phyloP scores from a whole-genome alignment of 2,329 filamentous ascomycete species.

The Fusarium anguioides region DNA sequence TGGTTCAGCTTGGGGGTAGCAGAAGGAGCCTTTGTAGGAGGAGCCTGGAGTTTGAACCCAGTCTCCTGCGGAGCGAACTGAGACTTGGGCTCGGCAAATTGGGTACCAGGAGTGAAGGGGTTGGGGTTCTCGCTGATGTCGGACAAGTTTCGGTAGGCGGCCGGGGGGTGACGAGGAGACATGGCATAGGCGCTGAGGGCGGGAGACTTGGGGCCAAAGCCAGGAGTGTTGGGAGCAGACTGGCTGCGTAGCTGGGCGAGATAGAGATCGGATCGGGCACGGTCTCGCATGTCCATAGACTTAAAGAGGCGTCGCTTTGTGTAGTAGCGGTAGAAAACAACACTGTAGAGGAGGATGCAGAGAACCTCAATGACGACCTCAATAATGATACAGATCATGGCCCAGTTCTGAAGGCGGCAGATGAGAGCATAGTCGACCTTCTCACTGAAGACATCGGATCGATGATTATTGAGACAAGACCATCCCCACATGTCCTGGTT shows the following conservation, averaged over 20 bases:
- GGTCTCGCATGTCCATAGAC: conserved; percentile 95
- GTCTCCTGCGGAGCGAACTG: conserved; percentile 65
- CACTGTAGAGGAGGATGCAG: conserved; percentile 89
- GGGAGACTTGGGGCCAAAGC: conserved; percentile 78
- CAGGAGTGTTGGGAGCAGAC: conserved; percentile 94
- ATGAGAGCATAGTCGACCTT: conserved; percentile 90
- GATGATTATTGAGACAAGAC: conserved; percentile 92
- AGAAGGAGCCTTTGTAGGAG: conserved; percentile 80
- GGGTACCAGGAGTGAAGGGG: conserved; percentile 65
- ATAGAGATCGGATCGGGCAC: conserved; percentile 93
- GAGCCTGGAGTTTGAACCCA: conserved; percentile 88
- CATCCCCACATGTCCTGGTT: conserved; percentile 97
- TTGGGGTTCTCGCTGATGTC: conserved; percentile 60
- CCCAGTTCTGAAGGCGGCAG: conserved; percentile 94
- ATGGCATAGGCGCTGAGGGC: conserved; percentile 61
- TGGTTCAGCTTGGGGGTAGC: conserved; percentile 78
- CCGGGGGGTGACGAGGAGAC: conserved; percentile 71
- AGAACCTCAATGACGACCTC: conserved; percentile 94
- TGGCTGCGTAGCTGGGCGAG: conserved; percentile 85
- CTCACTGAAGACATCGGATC: conserved; percentile 79
- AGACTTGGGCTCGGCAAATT: conserved; percentile 71
- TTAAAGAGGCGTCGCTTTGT: conserved; percentile 95
- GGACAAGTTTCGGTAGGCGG: conserved; percentile 63
- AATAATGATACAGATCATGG: conserved; percentile 95
- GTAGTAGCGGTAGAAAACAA: conserved; percentile 98